Conservation (phyloP, 345 rosid species). For the Erodium maritimum region DNA sequence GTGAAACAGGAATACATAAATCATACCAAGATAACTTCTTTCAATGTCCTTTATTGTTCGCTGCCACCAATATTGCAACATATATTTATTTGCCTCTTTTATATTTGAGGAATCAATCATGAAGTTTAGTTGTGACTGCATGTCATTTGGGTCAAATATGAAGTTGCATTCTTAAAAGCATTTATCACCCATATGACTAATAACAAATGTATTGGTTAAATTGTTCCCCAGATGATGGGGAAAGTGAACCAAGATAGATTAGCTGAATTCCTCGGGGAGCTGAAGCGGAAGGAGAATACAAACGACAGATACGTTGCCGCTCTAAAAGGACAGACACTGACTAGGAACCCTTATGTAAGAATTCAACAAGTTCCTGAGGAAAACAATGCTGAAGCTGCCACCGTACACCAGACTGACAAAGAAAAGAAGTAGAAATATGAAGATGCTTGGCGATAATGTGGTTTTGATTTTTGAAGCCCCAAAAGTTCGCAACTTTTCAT, state of each 20-base stretch:
- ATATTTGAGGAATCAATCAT: no score
- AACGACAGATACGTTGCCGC: constrained; percentile 91
- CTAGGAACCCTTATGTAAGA: constrained; percentile 70
- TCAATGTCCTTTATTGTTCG: no score
- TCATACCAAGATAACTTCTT: no score
- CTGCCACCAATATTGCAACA: no score
- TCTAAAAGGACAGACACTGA: constrained; percentile 72
- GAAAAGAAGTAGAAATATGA: background rate
- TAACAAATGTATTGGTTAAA: background rate
- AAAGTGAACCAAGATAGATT: constrained; percentile 76
- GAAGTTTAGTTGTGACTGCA: background rate
- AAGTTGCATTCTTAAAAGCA: background rate
- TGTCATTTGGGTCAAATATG: background rate
- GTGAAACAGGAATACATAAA: no score
- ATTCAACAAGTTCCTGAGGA: constrained; percentile 55
- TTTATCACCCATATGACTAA: no score
- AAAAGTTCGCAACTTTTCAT: no score
- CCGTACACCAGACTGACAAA: background rate
- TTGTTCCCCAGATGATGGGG: constrained; percentile 69
- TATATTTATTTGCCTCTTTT: no score
- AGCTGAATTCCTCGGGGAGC: constrained; percentile 83
- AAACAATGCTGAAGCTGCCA: background rate
- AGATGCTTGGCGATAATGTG: no score
- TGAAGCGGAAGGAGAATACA: constrained; percentile 80
- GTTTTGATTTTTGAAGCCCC: no score